A percentile compares a stretch with the other conserved stretches of the same genome.
phyloP scores from a whole-genome alignment of 805 yeast species.

The Myxozyma geophila region DNA sequence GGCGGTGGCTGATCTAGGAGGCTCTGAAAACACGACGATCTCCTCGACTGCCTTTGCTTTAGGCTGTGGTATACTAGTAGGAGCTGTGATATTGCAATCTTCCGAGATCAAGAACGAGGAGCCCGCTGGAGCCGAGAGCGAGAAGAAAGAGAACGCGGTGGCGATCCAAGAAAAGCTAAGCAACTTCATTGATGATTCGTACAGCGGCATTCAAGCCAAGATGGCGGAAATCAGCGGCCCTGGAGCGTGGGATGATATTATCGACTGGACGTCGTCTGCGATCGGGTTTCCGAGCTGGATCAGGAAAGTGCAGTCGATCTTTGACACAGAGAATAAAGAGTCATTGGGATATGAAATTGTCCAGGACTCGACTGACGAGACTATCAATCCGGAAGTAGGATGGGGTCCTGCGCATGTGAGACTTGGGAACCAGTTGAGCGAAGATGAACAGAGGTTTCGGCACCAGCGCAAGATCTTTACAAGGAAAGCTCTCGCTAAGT shows the following conservation, averaged over 20 bases:
- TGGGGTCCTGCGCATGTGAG: slow-evolving; percentile 36
- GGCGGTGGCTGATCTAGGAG: too few species aligned
- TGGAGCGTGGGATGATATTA: slow-evolving; percentile 5
- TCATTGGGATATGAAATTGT: slow-evolving; percentile 34
- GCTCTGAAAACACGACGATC: too few species aligned
- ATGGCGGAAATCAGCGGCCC: slow-evolving; percentile 4
- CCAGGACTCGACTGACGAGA: slow-evolving; percentile 22
- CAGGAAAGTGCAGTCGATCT: slow-evolving; percentile 22
- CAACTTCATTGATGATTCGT: slow-evolving; percentile 6
- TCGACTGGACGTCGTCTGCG: slow-evolving; percentile 14
- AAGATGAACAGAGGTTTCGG: slow-evolving; percentile 32
- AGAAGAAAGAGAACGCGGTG: background rate
- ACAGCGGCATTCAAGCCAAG: background rate
- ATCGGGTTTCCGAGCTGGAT: slow-evolving; percentile 18
- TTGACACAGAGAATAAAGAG: slow-evolving; percentile 23
- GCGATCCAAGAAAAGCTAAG: background rate
- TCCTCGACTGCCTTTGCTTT: too few species aligned
- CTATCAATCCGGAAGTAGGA: slow-evolving; percentile 36
- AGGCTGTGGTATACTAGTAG: background rate
- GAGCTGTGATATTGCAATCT: background rate
- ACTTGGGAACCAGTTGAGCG: slow-evolving; percentile 26
- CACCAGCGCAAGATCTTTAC: slow-evolving; percentile 23
- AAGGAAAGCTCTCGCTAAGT: slow-evolving; percentile 32
- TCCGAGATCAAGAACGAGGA: slow-evolving; percentile 2
- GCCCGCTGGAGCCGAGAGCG: background rate